Percentiles rank a stretch among this genome's conserved stretches.
These are phyloP conservation scores for Cordyceps cicadae DNA, from an alignment of 2,329 filamentous ascomycete species.

Conservation along the genomic window DNA sequence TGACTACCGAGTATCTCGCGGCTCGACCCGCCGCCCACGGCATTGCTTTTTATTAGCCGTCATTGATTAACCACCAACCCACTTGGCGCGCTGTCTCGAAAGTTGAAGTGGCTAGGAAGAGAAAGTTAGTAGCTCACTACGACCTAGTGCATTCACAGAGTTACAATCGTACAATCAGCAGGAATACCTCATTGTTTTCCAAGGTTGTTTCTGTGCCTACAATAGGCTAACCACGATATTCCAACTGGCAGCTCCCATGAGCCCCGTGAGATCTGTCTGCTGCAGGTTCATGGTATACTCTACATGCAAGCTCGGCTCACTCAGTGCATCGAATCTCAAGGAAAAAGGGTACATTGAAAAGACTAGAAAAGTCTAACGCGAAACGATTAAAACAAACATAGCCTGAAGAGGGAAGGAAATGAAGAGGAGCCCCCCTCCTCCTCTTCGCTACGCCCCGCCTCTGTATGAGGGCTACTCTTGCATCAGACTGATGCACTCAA, in stretches of 20 bases:
- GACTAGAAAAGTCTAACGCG: too few relatives aligned
- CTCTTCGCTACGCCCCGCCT: not conserved
- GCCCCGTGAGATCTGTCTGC: not conserved
- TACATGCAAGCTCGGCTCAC: too few relatives aligned
- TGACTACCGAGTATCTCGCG: not conserved
- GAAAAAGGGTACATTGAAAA: too few relatives aligned
- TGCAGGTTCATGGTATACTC: not conserved
- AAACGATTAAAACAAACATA: not conserved
- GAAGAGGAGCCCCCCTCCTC: not conserved
- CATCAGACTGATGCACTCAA: not conserved
- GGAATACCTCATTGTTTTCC: too few relatives aligned
- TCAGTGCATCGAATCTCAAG: too few relatives aligned
- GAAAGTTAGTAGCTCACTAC: too few relatives aligned
- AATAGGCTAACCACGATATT: too few relatives aligned
- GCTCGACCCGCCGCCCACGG: slow-evolving; percentile 2
- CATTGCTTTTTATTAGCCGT: not conserved
- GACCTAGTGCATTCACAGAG: too few relatives aligned
- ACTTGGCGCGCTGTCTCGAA: not conserved
- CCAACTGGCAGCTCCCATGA: too few relatives aligned
- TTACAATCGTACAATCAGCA: too few relatives aligned
- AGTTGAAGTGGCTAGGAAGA: not conserved
- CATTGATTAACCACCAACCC: slow-evolving; percentile 5
- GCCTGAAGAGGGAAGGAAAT: not conserved
- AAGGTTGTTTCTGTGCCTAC: too few relatives aligned
- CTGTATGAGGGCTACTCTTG: not conserved